Base-by-base conservation (phyloP, 2,329 filamentous ascomycete species). In the Karstenula rhodostoma region DNA sequence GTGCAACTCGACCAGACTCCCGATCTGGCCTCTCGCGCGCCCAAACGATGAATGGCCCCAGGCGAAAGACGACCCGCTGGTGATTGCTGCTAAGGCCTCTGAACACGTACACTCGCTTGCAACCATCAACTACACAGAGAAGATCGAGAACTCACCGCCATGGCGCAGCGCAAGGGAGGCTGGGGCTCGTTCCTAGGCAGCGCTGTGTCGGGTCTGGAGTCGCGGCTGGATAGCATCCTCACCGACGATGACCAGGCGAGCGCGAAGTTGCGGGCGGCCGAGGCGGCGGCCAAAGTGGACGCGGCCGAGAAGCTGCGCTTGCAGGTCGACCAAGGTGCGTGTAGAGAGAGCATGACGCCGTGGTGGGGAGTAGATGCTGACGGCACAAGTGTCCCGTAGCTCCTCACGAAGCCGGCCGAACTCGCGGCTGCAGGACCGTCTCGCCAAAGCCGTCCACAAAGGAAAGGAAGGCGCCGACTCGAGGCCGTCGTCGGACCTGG, bases 131-230 rank as follows among this genome's bases (percentile, higher is more conserved):
- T 12, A 56, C 33, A 44, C 35, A 43, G 19, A 71, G 37, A 40
- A n/a, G 17, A 40, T n/a, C n/a, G n/a, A n/a, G n/a, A n/a, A n/a
- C n/a, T n/a, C 37, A 54, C 29, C 75, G 19, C 75, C 70, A 77
- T 73, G 58, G 68, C 68, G 27, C 71, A 73, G 57, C 65, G 66
- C 48, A 64, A 62, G 52, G 61, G 60, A 53, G 52, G 68, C 63
- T 71, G 68, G 68, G 68, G 68, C 51, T 67, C 64, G 17, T 54
- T 71, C 54, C 67, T 77, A 63, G 74, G 93, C 66, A 92, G 94
- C 78, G 94, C 94, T 65, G 93, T 98, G 62, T 93, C 94, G 57
- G 94, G 94, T 62, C 91, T 99, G 59, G 95, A 99, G 81, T 96
- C 94, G 61, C 89, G 92, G 46, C 86, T 99, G 61, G 95, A 99